phyloP scores from a whole-genome alignment of 345 rosid genomes.

The Brassica juncea region DNA sequence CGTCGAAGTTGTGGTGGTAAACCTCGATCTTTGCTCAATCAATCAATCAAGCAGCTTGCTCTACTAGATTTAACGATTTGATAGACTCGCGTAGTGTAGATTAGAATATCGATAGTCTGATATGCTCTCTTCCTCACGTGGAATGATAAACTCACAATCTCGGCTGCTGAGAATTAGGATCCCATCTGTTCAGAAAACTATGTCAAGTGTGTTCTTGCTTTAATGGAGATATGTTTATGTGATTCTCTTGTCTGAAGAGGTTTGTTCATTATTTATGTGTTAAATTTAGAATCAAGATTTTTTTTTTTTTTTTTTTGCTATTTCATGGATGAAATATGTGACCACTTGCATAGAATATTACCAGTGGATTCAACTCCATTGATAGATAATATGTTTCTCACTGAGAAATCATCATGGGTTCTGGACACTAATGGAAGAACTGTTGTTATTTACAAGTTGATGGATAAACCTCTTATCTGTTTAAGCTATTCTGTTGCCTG shows the following conservation, averaged over 20 bases:
- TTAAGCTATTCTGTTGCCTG: neutral
- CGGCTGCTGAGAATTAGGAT: neutral
- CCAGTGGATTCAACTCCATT: too few species aligned
- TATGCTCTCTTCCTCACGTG: neutral
- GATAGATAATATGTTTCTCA: too few species aligned
- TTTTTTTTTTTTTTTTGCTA: too few species aligned
- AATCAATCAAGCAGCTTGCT: neutral
- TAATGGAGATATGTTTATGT: neutral
- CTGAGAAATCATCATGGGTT: too few species aligned
- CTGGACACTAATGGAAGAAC: too few species aligned
- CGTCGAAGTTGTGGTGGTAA: neutral
- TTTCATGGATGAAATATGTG: too few species aligned
- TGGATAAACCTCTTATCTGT: too few species aligned
- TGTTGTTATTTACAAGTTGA: too few species aligned
- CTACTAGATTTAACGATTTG: neutral
- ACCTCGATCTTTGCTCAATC: conserved; percentile 1
- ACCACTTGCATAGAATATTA: too few species aligned
- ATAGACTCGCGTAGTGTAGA: neutral
- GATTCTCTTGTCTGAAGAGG: neutral
- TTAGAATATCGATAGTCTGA: neutral
- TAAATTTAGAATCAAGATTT: too few species aligned
- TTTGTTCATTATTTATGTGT: neutral
- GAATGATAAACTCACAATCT: neutral
- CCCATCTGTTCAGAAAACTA: neutral
- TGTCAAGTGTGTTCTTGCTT: conserved; percentile 1